Evolutionary conservation across 2,329 filamentous ascomycete species (phyloP).

Genomic region (Fonsecaea nubica): DNA sequence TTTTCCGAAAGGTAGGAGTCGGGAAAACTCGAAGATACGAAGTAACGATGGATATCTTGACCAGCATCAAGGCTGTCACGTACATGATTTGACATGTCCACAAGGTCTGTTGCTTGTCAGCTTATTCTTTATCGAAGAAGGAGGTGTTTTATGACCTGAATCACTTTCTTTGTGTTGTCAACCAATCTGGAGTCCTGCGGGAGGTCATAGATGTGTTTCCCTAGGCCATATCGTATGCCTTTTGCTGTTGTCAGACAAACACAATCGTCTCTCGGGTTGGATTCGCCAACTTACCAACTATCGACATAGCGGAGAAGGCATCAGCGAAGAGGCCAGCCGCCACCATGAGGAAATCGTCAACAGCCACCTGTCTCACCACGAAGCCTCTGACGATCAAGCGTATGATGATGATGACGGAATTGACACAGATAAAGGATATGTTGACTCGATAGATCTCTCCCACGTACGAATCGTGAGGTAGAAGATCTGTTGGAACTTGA

Average conservation of each 20-base stretch:
- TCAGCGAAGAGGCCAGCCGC: slow-evolving; percentile 34
- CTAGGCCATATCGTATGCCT: slow-evolving; percentile 43
- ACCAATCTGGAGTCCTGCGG: slow-evolving; percentile 35
- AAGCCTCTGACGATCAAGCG: slow-evolving; percentile 34
- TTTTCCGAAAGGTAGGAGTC: slow-evolving; percentile 30
- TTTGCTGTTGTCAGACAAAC: slow-evolving; percentile 3
- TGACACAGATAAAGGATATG: slow-evolving; percentile 36
- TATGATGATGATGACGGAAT: slow-evolving; percentile 29
- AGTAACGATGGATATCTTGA: slow-evolving; percentile 46
- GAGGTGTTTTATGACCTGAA: slow-evolving; percentile 31
- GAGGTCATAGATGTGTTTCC: slow-evolving; percentile 43
- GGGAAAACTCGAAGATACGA: slow-evolving; percentile 47
- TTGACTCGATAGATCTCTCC: slow-evolving; percentile 34
- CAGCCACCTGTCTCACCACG: slow-evolving; percentile 36
- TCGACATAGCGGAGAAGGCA: slow-evolving; percentile 35
- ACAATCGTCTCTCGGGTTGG: neutral
- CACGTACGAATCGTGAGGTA: slow-evolving; percentile 33
- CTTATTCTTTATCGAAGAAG: neutral
- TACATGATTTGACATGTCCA: slow-evolving; percentile 60
- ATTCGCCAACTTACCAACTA: slow-evolving; percentile 31
- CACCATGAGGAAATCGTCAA: slow-evolving; percentile 38
- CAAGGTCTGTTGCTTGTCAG: slow-evolving; percentile 44
- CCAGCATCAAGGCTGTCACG: slow-evolving; percentile 48
- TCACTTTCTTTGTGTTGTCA: slow-evolving; percentile 37
- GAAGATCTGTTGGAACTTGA: slow-evolving; percentile 25